phyloP scores from a whole-genome alignment of 768 basidiomycete genomes.

The Lactarius pseudohatsudake region DNA sequence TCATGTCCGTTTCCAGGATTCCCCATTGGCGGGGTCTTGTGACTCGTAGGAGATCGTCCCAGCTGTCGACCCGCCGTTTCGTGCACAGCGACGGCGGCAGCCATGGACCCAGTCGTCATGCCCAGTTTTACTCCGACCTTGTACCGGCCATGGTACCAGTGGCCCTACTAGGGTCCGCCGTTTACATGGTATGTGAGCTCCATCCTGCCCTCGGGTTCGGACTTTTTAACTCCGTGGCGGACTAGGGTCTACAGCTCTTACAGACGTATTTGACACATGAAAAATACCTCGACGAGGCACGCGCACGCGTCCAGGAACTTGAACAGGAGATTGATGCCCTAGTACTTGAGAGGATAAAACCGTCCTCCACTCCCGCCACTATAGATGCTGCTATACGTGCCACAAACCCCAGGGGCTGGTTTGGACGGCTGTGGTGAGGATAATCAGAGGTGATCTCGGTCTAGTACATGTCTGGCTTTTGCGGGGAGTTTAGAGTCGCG shows the following conservation, averaged over 20 bases:
- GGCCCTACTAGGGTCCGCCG: conserved; percentile 72
- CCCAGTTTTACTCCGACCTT: conserved; percentile 65
- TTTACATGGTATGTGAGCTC: conserved; percentile 61
- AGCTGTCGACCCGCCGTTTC: conserved; percentile 14
- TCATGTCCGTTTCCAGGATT: conserved; percentile 4
- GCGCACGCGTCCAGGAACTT: conserved; percentile 48
- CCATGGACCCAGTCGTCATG: conserved; percentile 48
- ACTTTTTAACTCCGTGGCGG: conserved; percentile 9
- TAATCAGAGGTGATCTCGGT: background rate
- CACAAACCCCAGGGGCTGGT: conserved; percentile 1
- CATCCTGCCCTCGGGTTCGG: conserved; percentile 1
- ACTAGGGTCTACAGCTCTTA: conserved; percentile 64
- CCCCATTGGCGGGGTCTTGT: background rate
- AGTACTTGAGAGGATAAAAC: conserved; percentile 16
- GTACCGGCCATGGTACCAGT: conserved; percentile 79
- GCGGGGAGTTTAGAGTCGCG: background rate
- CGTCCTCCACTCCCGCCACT: background rate
- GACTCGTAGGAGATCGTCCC: conserved; percentile 1
- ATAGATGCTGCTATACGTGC: background rate
- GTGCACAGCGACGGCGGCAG: conserved; percentile 29
- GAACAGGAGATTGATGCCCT: conserved; percentile 56
- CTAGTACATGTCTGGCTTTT: background rate
- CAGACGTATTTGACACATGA: conserved; percentile 68
- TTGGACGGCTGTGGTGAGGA: conserved; percentile 8
- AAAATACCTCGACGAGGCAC: conserved; percentile 66